Evolutionary conservation across 2,329 filamentous ascomycete species (phyloP).

Genomic region (Diaporthe nobilis): DNA sequence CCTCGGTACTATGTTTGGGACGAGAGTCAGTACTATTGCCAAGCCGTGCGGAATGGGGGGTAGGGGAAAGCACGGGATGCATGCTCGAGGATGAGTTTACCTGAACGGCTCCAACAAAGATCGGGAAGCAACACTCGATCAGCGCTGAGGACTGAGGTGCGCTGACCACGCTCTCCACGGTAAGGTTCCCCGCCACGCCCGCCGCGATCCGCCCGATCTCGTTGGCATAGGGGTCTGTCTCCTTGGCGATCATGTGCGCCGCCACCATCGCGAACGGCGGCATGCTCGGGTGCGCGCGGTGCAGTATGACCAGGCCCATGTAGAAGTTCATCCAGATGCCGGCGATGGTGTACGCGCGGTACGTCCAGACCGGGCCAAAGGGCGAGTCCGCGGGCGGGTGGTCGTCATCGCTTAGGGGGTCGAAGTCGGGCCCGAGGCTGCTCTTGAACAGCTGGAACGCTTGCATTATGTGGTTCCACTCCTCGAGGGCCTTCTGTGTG

Average conservation of each 20-base stretch:
- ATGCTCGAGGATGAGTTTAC: conserved; percentile 54
- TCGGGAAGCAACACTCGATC: conserved; percentile 83
- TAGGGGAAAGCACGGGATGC: not conserved
- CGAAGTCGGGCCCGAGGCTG: conserved; percentile 81
- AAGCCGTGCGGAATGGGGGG: not conserved
- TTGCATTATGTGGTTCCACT: conserved; percentile 83
- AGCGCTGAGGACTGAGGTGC: conserved; percentile 85
- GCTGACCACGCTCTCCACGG: conserved; percentile 72
- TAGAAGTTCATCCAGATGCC: conserved; percentile 91
- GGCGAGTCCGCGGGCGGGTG: conserved; percentile 75
- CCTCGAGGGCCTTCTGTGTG: conserved; percentile 77
- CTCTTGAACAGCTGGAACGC: conserved; percentile 78
- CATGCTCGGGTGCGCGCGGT: conserved; percentile 89
- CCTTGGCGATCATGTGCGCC: conserved; percentile 80
- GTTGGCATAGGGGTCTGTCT: conserved; percentile 79
- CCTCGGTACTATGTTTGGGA: conserved; percentile 73
- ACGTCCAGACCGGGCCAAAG: conserved; percentile 86
- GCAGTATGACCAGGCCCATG: conserved; percentile 85
- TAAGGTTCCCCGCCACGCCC: conserved; percentile 73
- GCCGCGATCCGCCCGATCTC: conserved; percentile 85
- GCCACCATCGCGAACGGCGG: conserved; percentile 91
- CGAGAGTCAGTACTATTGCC: not conserved
- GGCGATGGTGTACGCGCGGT: conserved; percentile 88
- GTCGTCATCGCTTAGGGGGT: conserved; percentile 79
- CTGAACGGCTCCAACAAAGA: conserved; percentile 90